Evolutionary conservation across 2,329 filamentous ascomycete genomes (phyloP).

Genomic region (Phymatotrichopsis omnivora): DNA sequence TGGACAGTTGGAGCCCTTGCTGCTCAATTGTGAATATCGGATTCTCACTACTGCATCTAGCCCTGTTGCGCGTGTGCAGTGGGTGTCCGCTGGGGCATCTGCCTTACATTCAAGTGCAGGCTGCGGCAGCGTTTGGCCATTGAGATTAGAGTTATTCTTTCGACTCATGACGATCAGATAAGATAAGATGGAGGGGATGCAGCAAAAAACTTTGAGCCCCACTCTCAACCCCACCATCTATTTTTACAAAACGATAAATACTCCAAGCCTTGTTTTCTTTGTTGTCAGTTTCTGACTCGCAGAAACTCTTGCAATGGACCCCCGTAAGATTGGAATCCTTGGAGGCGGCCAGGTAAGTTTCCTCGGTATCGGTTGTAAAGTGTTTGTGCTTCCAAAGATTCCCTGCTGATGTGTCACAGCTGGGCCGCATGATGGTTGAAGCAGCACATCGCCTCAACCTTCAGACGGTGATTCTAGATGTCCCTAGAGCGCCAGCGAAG

Average conservation of each 20-base stretch:
- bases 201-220: conserved; percentile 6
- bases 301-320: conserved; percentile 26
- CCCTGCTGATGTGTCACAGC: conserved; percentile 37
- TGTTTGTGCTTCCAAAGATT: conserved; percentile 2
- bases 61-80: too few relatives aligned
- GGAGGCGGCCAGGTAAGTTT: conserved; percentile 49
- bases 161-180: conserved; percentile 13
- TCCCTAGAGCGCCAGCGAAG: conserved; percentile 66
- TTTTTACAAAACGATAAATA: too few relatives aligned
- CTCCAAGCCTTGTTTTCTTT: too few relatives aligned
- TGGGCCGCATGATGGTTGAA: conserved; percentile 90
- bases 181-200: conserved; percentile 11
- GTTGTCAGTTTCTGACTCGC: too few relatives aligned
- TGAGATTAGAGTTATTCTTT: too few relatives aligned
- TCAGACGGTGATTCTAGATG: conserved; percentile 68
- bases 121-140: too few relatives aligned
- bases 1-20: too few relatives aligned
- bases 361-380: neutral
- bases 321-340: conserved; percentile 40
- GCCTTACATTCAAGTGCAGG: too few relatives aligned
- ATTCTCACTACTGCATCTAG: too few relatives aligned
- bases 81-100: too few relatives aligned
- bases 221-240: conserved; percentile 1
- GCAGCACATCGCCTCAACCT: conserved; percentile 71
- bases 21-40: too few relatives aligned